These are phyloP conservation scores for Artomyces pyxidatus DNA, from an alignment of 768 basidiomycete species.

Conservation along the genomic window DNA sequence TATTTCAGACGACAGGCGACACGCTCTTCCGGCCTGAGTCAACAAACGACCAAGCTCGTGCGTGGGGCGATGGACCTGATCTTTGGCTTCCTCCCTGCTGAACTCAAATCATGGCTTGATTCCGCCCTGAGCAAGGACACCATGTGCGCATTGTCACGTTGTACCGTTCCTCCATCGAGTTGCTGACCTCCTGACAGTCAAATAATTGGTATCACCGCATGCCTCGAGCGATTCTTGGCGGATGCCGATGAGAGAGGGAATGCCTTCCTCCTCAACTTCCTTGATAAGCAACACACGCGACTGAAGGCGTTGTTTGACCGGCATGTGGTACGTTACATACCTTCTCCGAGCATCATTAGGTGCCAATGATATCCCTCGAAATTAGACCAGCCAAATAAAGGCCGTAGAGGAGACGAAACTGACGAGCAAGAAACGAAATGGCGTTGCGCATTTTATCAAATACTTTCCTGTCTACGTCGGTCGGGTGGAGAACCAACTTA, in stretches of 20 bases:
- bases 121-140: slow-evolving; percentile 63
- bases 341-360: not conserved
- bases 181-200: slow-evolving; percentile 42
- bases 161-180: not conserved
- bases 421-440: slow-evolving; percentile 86
- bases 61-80: slow-evolving; percentile 90
- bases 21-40: slow-evolving; percentile 55
- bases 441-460: slow-evolving; percentile 86
- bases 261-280: slow-evolving; percentile 56
- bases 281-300: slow-evolving; percentile 79
- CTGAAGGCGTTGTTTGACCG: slow-evolving; percentile 72
- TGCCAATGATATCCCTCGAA: slow-evolving; percentile 3
- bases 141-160: slow-evolving; percentile 44
- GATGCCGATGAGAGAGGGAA: slow-evolving; percentile 80
- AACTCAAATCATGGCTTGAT: slow-evolving; percentile 83
- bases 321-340: slow-evolving; percentile 46
- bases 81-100: slow-evolving; percentile 84
- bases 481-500: slow-evolving; percentile 77
- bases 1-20: slow-evolving; percentile 93
- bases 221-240: slow-evolving; percentile 64
- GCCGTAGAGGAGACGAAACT: slow-evolving; percentile 86
- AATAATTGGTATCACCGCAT: slow-evolving; percentile 73
- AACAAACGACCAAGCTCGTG: slow-evolving; percentile 68
- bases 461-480: slow-evolving; percentile 86
- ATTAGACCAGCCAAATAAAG: slow-evolving; percentile 78